A percentile compares a stretch with the other conserved stretches of the same genome.
Evolutionary conservation across 2,329 filamentous ascomycete genomes (phyloP).

Genomic region (Sclerotinia minor): DNA sequence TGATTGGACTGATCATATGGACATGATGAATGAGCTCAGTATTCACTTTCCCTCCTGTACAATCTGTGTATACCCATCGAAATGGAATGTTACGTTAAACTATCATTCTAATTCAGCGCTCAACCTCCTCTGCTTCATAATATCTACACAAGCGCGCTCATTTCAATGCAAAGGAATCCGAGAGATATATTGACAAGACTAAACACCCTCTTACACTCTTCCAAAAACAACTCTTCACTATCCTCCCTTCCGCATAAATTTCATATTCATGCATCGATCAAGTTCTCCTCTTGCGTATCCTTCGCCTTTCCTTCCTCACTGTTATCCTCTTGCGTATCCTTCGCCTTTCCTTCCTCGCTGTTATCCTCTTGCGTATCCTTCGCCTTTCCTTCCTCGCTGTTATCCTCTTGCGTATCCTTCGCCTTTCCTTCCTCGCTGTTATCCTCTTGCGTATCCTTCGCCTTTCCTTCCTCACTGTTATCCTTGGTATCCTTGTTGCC

Average conservation of each 20-base stretch:
- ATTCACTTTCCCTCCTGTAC: not conserved
- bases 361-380: slow-evolving; percentile 47
- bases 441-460: slow-evolving; percentile 51
- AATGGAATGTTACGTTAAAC: not conserved
- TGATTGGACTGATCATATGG: not conserved
- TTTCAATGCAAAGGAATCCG: slow-evolving; percentile 19
- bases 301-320: slow-evolving; percentile 41
- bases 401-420: slow-evolving; percentile 59
- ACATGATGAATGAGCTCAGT: not conserved
- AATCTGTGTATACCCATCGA: not conserved
- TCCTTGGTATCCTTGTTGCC: slow-evolving; percentile 45
- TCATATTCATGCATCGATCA: slow-evolving; percentile 56
- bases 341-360: slow-evolving; percentile 39
- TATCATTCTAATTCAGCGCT: slow-evolving; percentile 5
- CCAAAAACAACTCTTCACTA: slow-evolving; percentile 10
- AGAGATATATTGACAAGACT: slow-evolving; percentile 30
- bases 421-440: no score
- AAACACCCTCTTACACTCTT: slow-evolving; percentile 16
- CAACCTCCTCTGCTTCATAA: slow-evolving; percentile 8
- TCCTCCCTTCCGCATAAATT: not conserved
- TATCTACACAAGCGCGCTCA: slow-evolving; percentile 23
- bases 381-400: slow-evolving; percentile 43
- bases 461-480: slow-evolving; percentile 41
- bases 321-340: slow-evolving; percentile 46
- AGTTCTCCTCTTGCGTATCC: slow-evolving; percentile 55